phyloP scores from a whole-genome alignment of 805 yeast species.

The Candida lessepsii region DNA sequence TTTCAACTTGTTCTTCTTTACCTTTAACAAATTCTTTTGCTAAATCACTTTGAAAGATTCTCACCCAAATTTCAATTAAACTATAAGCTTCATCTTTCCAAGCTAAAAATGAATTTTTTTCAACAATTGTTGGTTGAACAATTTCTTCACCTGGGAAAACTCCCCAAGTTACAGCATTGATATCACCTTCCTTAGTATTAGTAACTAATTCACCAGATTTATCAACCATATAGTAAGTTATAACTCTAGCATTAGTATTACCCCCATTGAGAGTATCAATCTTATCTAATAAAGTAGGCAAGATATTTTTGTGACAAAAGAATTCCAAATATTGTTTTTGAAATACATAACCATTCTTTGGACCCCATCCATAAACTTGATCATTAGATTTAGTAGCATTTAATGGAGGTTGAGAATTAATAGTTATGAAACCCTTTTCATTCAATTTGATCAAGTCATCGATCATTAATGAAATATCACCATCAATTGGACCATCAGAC shows the following conservation, averaged over 20 bases:
- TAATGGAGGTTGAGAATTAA: conserved; percentile 93
- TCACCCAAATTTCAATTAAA: conserved; percentile 78
- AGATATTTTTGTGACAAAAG: conserved; percentile 60
- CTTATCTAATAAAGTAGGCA: conserved; percentile 34
- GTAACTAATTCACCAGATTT: conserved; percentile 57
- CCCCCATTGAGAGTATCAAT: conserved; percentile 47
- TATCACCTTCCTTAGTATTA: conserved; percentile 71
- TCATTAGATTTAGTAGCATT: conserved; percentile 76
- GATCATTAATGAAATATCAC: conserved; percentile 67
- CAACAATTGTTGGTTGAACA: conserved; percentile 94
- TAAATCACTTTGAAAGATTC: conserved; percentile 42
- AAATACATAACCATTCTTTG: conserved; percentile 85
- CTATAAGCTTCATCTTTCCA: conserved; percentile 96
- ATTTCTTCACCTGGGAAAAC: conserved; percentile 95
- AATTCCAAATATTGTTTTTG: conserved; percentile 93
- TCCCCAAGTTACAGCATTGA: conserved; percentile 98
- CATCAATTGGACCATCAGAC: conserved; percentile 87
- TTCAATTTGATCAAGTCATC: conserved; percentile 63
- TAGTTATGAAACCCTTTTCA: conserved; percentile 66
- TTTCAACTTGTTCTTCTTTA: conserved; percentile 27
- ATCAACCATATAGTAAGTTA: conserved; percentile 78
- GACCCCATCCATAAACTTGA: conserved; percentile 90
- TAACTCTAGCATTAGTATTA: conserved; percentile 39
- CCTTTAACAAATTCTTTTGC: conserved; percentile 27
- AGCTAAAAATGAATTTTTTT: conserved; percentile 85